These are phyloP conservation scores for Tuber brumale DNA, from an alignment of 495 filamentous ascomycete genomes.

Conservation along the genomic window DNA sequence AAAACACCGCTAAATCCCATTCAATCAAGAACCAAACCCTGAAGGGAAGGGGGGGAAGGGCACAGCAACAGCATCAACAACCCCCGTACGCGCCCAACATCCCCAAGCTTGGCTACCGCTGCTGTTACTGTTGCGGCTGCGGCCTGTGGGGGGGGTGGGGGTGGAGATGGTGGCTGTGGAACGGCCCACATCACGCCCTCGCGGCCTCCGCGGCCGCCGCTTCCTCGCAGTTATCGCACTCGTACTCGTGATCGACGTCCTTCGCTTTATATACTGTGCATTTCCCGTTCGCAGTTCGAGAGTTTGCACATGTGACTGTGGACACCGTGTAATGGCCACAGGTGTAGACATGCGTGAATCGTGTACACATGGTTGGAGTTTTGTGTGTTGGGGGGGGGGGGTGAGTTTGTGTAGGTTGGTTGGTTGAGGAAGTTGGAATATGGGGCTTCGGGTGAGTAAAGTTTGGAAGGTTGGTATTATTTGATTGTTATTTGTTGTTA, in stretches of 20 bases:
- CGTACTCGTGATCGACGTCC: slow-evolving; percentile 40
- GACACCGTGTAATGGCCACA: slow-evolving; percentile 39
- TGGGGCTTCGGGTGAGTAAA: not conserved
- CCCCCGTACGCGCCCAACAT: not conserved
- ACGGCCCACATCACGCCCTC: slow-evolving; percentile 9
- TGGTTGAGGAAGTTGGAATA: not conserved
- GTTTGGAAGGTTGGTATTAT: not conserved
- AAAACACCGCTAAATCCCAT: slow-evolving; percentile 11
- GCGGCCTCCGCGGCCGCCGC: slow-evolving; percentile 25
- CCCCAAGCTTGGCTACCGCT: not conserved
- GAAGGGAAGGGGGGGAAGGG: not conserved
- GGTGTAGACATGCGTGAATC: slow-evolving; percentile 41
- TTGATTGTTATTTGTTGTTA: slow-evolving; percentile 2
- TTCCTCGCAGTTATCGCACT: slow-evolving; percentile 39
- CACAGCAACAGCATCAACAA: not conserved
- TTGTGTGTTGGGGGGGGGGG: slow-evolving; percentile 7
- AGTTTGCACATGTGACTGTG: slow-evolving; percentile 40
- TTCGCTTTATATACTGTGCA: slow-evolving; percentile 41
- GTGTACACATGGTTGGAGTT: slow-evolving; percentile 37
- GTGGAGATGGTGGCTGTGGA: slow-evolving; percentile 54
- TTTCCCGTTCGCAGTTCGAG: slow-evolving; percentile 40
- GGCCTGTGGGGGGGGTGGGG: not conserved
- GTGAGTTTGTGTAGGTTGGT: not conserved
- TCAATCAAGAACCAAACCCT: not conserved
- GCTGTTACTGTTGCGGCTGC: not conserved